phyloP scores from a whole-genome alignment of 768 basidiomycete species.

The Rubroboletus satanas region DNA sequence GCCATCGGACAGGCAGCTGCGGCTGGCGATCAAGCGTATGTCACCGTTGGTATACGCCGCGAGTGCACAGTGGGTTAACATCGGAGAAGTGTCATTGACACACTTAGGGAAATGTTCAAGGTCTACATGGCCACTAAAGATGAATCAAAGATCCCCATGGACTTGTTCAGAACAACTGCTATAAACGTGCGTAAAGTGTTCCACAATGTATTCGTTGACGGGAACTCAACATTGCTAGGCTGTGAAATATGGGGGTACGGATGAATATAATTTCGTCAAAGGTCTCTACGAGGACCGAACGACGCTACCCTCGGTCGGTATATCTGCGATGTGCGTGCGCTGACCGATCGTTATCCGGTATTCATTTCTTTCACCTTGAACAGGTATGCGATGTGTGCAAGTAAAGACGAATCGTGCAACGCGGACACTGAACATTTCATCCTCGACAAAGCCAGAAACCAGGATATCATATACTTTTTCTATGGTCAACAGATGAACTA shows the following conservation, averaged over 20 bases:
- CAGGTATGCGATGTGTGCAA: slow-evolving; percentile 63
- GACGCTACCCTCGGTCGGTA: slow-evolving; percentile 64
- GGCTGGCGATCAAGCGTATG: slow-evolving; percentile 41
- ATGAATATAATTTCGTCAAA: slow-evolving; percentile 71
- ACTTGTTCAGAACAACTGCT: slow-evolving; percentile 62
- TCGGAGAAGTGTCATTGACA: slow-evolving; percentile 59
- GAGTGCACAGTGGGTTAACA: not conserved
- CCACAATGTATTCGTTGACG: not conserved
- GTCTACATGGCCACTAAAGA: slow-evolving; percentile 69
- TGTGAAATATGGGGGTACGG: slow-evolving; percentile 66
- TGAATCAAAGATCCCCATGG: slow-evolving; percentile 73
- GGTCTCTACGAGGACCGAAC: slow-evolving; percentile 66
- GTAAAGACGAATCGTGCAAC: slow-evolving; percentile 53
- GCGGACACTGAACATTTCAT: slow-evolving; percentile 63
- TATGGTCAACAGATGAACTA: slow-evolving; percentile 54
- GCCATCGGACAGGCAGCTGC: slow-evolving; percentile 58
- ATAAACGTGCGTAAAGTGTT: slow-evolving; percentile 39
- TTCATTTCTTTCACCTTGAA: not conserved
- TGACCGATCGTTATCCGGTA: not conserved
- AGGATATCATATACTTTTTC: slow-evolving; percentile 67
- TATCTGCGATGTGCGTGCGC: slow-evolving; percentile 59
- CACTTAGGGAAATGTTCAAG: slow-evolving; percentile 67
- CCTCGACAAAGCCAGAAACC: slow-evolving; percentile 47
- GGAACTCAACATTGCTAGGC: slow-evolving; percentile 39
- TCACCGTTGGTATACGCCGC: not conserved